Evolutionary conservation across 805 yeast genomes (phyloP).

Genomic region (Cyberlindnera samutprakarnensis): DNA sequence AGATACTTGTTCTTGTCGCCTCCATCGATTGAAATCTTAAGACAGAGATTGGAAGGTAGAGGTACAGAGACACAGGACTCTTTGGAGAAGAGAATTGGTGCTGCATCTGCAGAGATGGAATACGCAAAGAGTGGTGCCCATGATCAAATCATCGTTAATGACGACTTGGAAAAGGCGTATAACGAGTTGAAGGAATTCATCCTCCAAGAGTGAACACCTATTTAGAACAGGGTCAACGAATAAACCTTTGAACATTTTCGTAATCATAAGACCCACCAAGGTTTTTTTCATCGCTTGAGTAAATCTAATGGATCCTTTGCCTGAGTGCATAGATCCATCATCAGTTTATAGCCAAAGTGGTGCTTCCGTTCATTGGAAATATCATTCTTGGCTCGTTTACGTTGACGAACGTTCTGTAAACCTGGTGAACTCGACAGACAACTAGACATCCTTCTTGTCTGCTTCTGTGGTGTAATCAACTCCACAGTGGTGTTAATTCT

Average conservation of each 20-base stretch:
- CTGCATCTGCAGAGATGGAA: slow-evolving; percentile 85
- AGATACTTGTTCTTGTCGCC: slow-evolving; percentile 86
- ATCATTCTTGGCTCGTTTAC: too few relatives aligned
- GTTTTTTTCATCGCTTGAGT: too few relatives aligned
- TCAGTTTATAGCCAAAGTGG: neutral
- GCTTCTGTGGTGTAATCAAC: too few relatives aligned
- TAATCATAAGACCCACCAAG: too few relatives aligned
- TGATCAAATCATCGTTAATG: slow-evolving; percentile 83
- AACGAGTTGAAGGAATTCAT: slow-evolving; percentile 71
- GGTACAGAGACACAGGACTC: slow-evolving; percentile 94
- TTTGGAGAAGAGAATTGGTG: slow-evolving; percentile 72
- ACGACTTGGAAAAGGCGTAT: slow-evolving; percentile 86
- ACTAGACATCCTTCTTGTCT: too few relatives aligned
- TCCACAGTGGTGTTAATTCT: too few relatives aligned
- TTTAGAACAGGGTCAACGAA: too few relatives aligned
- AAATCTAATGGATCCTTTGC: slow-evolving; percentile 16
- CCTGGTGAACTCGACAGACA: too few relatives aligned
- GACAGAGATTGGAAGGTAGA: slow-evolving; percentile 70
- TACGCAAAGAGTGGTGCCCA: slow-evolving; percentile 89
- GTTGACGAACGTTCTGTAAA: too few relatives aligned
- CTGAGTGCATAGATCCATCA: slow-evolving; percentile 1
- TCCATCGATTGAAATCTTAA: slow-evolving; percentile 77
- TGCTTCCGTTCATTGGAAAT: too few relatives aligned
- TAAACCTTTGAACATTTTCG: too few relatives aligned
- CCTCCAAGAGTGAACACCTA: too few relatives aligned